A percentile compares a stretch with the other conserved stretches of the same genome.
phyloP scores from a whole-genome alignment of 2,329 filamentous ascomycete species.

The Aaosphaeria arxii region DNA sequence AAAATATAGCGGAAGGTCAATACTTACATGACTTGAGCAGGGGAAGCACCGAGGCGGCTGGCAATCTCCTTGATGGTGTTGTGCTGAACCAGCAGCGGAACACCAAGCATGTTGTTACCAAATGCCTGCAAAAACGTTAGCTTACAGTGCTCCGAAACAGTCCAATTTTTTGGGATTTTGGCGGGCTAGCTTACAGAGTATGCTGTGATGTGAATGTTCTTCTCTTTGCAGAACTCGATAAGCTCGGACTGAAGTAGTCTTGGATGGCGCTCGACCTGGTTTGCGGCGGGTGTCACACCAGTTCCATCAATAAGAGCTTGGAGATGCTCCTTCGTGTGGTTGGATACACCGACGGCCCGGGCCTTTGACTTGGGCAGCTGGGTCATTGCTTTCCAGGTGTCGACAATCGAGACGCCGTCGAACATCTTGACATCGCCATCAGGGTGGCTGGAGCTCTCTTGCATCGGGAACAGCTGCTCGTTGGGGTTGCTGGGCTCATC shows the following conservation, averaged over 20 bases:
- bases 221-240: constrained; percentile 25
- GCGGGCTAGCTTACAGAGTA: constrained; percentile 11
- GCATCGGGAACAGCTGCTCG: constrained; percentile 27
- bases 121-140: neutral
- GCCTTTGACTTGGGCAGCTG: constrained; percentile 37
- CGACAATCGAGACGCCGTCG: constrained; percentile 24
- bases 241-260: constrained; percentile 26
- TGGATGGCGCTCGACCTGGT: constrained; percentile 31
- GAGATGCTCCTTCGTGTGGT: constrained; percentile 30
- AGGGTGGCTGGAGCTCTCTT: constrained; percentile 49
- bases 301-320: constrained; percentile 55
- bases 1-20: no score
- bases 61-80: constrained; percentile 66
- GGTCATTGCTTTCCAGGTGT: constrained; percentile 39
- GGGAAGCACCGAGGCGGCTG: constrained; percentile 47
- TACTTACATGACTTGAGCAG: constrained; percentile 66
- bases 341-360: constrained; percentile 28
- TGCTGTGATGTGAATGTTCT: constrained; percentile 29
- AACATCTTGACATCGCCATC: constrained; percentile 41
- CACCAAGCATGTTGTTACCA: constrained; percentile 54
- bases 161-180: no score
- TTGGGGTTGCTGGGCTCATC: constrained; percentile 54
- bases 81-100: constrained; percentile 39
- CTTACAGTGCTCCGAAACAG: no score
- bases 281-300: constrained; percentile 21